These are phyloP conservation scores for Glycine latifolia DNA, from an alignment of 306 rosid genomes.

Conservation along the genomic window DNA sequence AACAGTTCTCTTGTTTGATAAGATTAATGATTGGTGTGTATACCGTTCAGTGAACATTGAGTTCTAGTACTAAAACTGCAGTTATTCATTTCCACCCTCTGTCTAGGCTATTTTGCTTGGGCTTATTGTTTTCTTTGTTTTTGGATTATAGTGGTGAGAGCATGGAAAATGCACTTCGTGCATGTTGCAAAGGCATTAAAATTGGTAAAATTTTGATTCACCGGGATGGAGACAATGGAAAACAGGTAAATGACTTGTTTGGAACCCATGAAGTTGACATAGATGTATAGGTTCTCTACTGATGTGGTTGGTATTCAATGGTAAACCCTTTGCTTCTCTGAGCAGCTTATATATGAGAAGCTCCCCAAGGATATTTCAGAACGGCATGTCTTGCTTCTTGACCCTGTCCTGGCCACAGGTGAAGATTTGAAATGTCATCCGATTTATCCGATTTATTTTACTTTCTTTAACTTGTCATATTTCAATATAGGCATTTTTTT, in stretches of 20 bases:
- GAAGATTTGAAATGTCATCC: slow-evolving; percentile 37
- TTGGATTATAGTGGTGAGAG: slow-evolving; percentile 86
- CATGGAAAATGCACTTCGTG: slow-evolving; percentile 98
- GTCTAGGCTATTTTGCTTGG: background rate
- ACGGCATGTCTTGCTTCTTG: slow-evolving; percentile 97
- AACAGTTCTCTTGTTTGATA: slow-evolving; percentile 28
- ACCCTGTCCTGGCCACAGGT: slow-evolving; percentile 99
- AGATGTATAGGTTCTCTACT: background rate
- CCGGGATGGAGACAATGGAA: slow-evolving; percentile 95
- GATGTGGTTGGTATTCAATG: slow-evolving; percentile 31
- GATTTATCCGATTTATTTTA: slow-evolving; percentile 19
- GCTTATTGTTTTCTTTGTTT: slow-evolving; percentile 44
- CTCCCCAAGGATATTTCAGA: slow-evolving; percentile 97
- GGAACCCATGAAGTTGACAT: slow-evolving; percentile 17
- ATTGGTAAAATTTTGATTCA: slow-evolving; percentile 98
- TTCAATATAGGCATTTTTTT: slow-evolving; percentile 29
- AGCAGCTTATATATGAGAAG: slow-evolving; percentile 96
- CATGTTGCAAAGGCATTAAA: slow-evolving; percentile 98
- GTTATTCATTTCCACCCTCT: background rate
- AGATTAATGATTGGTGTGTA: slow-evolving; percentile 26
- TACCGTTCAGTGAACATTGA: background rate
- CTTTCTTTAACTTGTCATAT: slow-evolving; percentile 3
- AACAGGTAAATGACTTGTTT: slow-evolving; percentile 68
- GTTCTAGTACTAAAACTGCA: slow-evolving; percentile 26
- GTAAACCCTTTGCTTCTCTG: slow-evolving; percentile 46